phyloP scores from a whole-genome alignment of 208 protist species.

The Crithidia mellificae region DNA sequence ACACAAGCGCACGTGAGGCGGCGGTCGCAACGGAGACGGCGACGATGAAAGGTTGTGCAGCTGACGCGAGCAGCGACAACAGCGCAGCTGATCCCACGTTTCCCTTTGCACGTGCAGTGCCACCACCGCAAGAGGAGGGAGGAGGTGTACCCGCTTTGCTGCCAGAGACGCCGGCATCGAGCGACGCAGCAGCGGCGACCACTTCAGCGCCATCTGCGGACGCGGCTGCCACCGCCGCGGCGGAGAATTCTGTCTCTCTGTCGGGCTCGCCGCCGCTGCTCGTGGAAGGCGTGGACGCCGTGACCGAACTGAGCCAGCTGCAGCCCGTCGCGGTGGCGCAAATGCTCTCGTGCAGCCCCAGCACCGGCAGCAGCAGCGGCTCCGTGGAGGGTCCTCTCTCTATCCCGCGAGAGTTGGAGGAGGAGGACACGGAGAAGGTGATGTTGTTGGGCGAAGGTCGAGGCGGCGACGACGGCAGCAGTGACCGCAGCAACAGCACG shows the following conservation, averaged over 20 bases:
- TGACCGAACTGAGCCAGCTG: not conserved
- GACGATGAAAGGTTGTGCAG: too few relatives aligned
- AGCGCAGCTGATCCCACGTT: too few relatives aligned
- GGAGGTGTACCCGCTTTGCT: too few relatives aligned
- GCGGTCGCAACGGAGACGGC: not conserved
- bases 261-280: not conserved
- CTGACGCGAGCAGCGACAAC: too few relatives aligned
- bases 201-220: not conserved
- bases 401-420: not conserved
- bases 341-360: not conserved
- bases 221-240: not conserved
- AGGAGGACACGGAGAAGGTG: not conserved
- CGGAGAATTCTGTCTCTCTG: not conserved
- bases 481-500: too few relatives aligned
- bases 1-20: not conserved
- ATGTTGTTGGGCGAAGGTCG: not conserved
- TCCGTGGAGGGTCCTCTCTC: not conserved
- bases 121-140: too few relatives aligned
- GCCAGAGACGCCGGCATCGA: too few relatives aligned
- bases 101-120: too few relatives aligned
- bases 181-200: too few relatives aligned
- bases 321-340: not conserved
- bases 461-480: not conserved
- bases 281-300: not conserved
- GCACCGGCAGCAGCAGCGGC: constrained; percentile 2